Base-by-base conservation (phyloP, 495 filamentous ascomycete species). In the Stereocaulon alpinum region DNA sequence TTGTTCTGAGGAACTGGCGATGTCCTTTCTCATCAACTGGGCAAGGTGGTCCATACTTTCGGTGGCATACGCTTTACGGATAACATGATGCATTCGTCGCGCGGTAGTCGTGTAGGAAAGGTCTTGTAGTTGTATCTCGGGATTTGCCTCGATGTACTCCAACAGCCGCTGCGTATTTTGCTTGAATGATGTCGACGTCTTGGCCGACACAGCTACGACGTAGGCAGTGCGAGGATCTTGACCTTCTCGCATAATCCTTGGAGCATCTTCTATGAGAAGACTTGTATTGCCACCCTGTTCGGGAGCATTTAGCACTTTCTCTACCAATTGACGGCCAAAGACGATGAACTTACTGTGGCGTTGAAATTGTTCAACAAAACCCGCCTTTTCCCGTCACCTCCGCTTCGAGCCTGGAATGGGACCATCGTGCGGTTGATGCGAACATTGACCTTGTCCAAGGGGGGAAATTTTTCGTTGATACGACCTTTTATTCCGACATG, bases 61-160 rank as follows among this genome's bases (percentile, higher is more conserved):
- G n/a, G 37, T 48, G 6, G 50, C 54, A 34, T 69, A 58, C 4
- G 71, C 66, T 4, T 68, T 44, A 29, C 87, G 84, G n/a, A 62
- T 55, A 12, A 41, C 50, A 54, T 74, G 69, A 20, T 75, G 73
- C 18, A 69, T 66, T 0, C 71, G 66, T 5, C 74, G 70, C 1
- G 70, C 70, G 34, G 67, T 70, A 1, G 70, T 70, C 0, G 76
- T 73, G 50, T 79, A 78, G 0, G 74, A 67, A 2, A 79, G 56
- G 53, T 74, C 63, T 10, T 63, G 64, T 2, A 77, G 40, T n/a
- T 54, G 51, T 9, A 51, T 64, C 7, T 68, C 58, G 7, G 68
- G 67, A 44, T 72, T 55, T 7, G 10, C 47, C 12, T 71, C 63
- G 0, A 77, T 49, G 50, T 71, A 72, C 2, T 43, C 15, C 17